A percentile compares a stretch with the other conserved stretches of the same genome.
phyloP scores from a whole-genome alignment of 2,329 filamentous ascomycete species.

The Xylariaceae sp. region DNA sequence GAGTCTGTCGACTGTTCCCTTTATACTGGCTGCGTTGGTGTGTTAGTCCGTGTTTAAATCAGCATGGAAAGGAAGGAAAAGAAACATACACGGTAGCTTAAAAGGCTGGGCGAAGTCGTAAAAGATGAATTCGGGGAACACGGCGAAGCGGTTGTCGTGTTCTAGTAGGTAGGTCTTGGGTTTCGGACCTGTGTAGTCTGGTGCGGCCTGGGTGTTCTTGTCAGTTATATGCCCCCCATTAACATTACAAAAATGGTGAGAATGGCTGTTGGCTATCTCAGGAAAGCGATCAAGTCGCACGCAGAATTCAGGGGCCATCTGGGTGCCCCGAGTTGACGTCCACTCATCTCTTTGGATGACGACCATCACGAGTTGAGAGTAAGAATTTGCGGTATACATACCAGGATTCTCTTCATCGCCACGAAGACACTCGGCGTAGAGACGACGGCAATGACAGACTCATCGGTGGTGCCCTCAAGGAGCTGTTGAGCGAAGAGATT shows the following conservation, averaged over 20 bases:
- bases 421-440: slow-evolving; percentile 75
- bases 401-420: slow-evolving; percentile 65
- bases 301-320: too few relatives aligned
- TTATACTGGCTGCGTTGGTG: slow-evolving; percentile 45
- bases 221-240: slow-evolving; percentile 2
- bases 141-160: slow-evolving; percentile 65
- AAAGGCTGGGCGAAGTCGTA: slow-evolving; percentile 71
- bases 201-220: slow-evolving; percentile 2
- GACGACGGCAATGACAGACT: slow-evolving; percentile 61
- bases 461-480: slow-evolving; percentile 52
- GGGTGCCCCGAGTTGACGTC: too few relatives aligned
- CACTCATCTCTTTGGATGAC: background rate
- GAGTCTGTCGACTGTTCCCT: slow-evolving; percentile 61
- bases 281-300: too few relatives aligned
- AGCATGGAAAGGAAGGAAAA: background rate
- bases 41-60: slow-evolving; percentile 33
- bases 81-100: slow-evolving; percentile 51
- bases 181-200: slow-evolving; percentile 29
- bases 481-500: slow-evolving; percentile 58
- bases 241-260: too few relatives aligned
- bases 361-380: background rate
- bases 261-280: too few relatives aligned
- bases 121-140: slow-evolving; percentile 68
- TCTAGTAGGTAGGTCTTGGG: slow-evolving; percentile 65
- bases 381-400: slow-evolving; percentile 32